Evolutionary conservation across 1,284 basidiomycete genomes (phyloP).

Genomic region (Pascua guehoae): DNA sequence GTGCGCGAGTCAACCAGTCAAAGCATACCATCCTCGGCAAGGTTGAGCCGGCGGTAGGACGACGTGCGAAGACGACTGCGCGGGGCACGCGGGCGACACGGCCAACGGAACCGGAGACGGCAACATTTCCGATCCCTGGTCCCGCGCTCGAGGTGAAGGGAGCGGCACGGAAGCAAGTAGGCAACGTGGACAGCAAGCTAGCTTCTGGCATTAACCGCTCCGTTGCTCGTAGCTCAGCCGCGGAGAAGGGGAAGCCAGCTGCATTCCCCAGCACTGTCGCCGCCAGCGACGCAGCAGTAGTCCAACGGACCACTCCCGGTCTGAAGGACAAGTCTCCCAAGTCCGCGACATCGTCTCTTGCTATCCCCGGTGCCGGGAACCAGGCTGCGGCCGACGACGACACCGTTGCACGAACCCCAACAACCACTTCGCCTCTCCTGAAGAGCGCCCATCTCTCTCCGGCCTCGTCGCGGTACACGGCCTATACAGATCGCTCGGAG

Average conservation of each 20-base stretch:
- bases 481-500: slow-evolving; percentile 5
- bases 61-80: not conserved
- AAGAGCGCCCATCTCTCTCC: slow-evolving; percentile 6
- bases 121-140: slow-evolving; percentile 15
- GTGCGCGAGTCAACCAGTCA: slow-evolving; percentile 6
- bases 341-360: not conserved
- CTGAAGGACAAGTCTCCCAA: not conserved
- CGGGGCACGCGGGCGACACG: not conserved
- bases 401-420: slow-evolving; percentile 1
- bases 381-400: not conserved
- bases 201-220: no score
- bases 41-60: not conserved
- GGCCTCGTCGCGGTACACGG: slow-evolving; percentile 9
- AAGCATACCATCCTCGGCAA: slow-evolving; percentile 10
- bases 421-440: not conserved
- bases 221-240: no score
- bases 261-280: no score
- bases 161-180: not conserved
- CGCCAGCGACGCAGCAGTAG: not conserved
- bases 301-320: not conserved
- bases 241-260: no score
- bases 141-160: not conserved
- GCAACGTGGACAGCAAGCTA: not conserved
- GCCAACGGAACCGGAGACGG: not conserved
- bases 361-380: not conserved